Conservation (phyloP, 1,284 basidiomycete species). For the Microbotryum scabiosae region DNA sequence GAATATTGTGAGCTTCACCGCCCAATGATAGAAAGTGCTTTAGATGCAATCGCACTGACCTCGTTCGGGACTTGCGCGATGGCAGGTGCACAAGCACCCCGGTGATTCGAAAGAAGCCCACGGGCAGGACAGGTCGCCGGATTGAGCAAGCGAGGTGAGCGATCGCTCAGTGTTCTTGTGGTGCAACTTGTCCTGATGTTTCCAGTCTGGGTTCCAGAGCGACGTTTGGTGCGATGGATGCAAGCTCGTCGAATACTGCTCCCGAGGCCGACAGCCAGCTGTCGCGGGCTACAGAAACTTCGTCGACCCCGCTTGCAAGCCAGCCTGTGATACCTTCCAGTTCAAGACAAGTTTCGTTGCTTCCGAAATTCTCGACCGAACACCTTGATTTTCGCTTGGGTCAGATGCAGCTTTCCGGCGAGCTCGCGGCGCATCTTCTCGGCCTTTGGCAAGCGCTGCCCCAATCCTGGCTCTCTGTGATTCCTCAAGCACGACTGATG, state of each 20-base stretch:
- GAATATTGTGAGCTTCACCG: no score
- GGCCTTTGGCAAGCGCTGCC: slow-evolving; percentile 18
- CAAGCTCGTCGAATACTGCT: slow-evolving; percentile 8
- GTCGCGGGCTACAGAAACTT: not conserved
- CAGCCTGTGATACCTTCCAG: not conserved
- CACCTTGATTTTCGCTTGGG: not conserved
- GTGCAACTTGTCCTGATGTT: no score
- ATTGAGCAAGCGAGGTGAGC: slow-evolving; percentile 23
- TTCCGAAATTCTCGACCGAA: not conserved
- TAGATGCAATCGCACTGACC: no score
- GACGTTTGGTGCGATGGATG: slow-evolving; percentile 19
- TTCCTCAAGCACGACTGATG: slow-evolving; percentile 5
- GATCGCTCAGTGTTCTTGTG: not conserved
- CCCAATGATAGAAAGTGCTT: no score
- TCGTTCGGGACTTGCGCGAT: not conserved
- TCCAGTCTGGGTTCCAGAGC: not conserved
- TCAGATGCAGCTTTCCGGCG: slow-evolving; percentile 5
- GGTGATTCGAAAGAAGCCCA: slow-evolving; percentile 14
- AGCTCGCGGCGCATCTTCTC: slow-evolving; percentile 17
- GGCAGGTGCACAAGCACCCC: slow-evolving; percentile 19
- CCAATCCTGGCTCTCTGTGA: slow-evolving; percentile 25
- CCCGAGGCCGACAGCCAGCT: slow-evolving; percentile 18
- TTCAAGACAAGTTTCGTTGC: not conserved
- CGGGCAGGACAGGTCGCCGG: slow-evolving; percentile 12
- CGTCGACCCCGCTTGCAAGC: not conserved